Evolutionary conservation across 1,139 yeast species (phyloP), one percentile per base, ranked within the genome.

Genomic region (Magnusiomyces suaveolens): DNA sequence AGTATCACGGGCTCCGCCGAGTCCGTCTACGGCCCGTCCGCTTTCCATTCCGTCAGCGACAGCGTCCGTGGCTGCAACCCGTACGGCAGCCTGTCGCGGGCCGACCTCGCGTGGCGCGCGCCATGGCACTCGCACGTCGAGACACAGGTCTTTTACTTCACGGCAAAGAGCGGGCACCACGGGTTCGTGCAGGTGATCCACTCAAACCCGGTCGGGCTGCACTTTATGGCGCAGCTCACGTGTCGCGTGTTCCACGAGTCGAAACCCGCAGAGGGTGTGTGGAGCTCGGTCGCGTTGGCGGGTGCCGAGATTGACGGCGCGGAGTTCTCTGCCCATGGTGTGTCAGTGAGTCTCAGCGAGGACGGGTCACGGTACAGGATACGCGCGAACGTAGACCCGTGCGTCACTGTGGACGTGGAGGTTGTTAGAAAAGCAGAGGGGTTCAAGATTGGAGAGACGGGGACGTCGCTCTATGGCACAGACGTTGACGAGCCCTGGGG

Each of bases 1-100:
- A 92, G 95, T 4, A 92, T 89, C 49, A 94, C 97, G 6, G 98
- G 98, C 52, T 81, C 95, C 20, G 96, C 96, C 1, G 98, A 92
- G 71, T 98, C 98, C 29, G 95, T 86, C 67, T 92, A 92, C 66
- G 98, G 98, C 54, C 79, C 84, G 50, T 96, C 84, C 54, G 95
- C 96, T 51, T 87, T 92, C 63, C 90, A 84, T 65, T 80, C 97
- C n/a, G 81, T 89, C 56, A 79, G 85, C 48, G 81, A 78, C 47
- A 73, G 83, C 52, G 81, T 84, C 55, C 77, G 74, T 54, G 74
- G 72, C 59, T 72, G 73, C 56, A 81, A 81, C 61, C 80, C 87
- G 1, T 78, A 74, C 67, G 69, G 75, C 39, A 78, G 74, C 52
- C 80, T 95, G 48, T 73, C 77, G 3, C 66, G 70, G 32, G 77